Base-by-base conservation (phyloP, 345 rosid species). In the Populus davidiana region DNA sequence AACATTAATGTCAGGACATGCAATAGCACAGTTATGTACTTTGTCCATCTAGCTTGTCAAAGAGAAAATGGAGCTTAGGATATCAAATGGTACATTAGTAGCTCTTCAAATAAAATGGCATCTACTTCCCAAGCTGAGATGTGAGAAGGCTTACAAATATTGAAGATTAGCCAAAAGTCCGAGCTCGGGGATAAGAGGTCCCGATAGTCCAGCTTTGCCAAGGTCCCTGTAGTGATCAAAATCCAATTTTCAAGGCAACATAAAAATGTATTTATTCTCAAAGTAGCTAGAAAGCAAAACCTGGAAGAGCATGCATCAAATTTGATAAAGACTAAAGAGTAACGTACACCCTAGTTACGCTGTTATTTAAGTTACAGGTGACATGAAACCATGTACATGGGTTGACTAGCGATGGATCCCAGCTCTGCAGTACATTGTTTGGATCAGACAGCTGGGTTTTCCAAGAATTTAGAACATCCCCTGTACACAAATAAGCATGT, bases 371-470 rank as follows among this genome's bases (percentile, higher is more conserved):
- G 79, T 87, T 81, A 81, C 92, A 87, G 20, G 85, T 82, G 64
- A 89, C 39, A 8, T 86, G 92, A 59, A 41, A 39, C 90, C 90
- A 85, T 43, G 79, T n/a, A 77, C 90, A 89, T 9, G 92, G 90
- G 36, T 89, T 86, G 21, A 71, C 50, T 18, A 80, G 44, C 0
- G 85, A 81, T 12, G 86, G 86, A 71, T 89, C 82, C 92, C 91
- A 89, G 82, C 77, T 79, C 47, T 47, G 67, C 7, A 89, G 87
- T 16, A 85, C 80, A 6, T 74, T 77, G 70, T 76, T 39, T 13
- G 90, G 89, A 47, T 86, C 91, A 7, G 2, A 39, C 67, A 86
- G 68, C 0, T 36, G 14, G 33, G 25, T 16, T 73, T 70, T 86
- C 89, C 86, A 81, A 23, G 75, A 65, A 71, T 29, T 0, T 36